Base-by-base conservation (phyloP, 2,329 filamentous ascomycete species). In the Lasiodiplodia citricola region DNA sequence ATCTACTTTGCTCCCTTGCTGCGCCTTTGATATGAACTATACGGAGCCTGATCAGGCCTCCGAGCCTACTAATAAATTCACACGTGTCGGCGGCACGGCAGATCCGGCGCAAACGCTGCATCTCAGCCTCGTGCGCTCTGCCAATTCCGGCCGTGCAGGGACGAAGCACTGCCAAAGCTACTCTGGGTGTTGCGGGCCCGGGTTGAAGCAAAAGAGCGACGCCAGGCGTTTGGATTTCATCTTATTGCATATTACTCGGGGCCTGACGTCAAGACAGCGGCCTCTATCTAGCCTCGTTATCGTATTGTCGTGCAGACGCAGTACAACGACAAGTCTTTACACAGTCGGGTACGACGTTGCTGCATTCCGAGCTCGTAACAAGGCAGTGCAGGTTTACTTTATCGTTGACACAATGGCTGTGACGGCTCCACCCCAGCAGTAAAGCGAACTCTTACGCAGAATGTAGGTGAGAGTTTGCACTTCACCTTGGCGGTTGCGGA, bases 31-130 rank as follows among this genome's bases (percentile, higher is more conserved):
- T 18, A 52, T 47, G 38, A 41, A 44, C 21, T 14, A 38, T 14
- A 64, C 60, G 44, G 60, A 64, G 35, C 47, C n/a, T 50, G 44
- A 47, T 64, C 47, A 64, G 47, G 47, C 60, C 16, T 16, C 57
- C 57, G 41, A 62, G 58, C 18, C 58, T 41, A 35, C 58, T 63
- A 13, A 47, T 52, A 28, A 64, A 38, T 25, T 28, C 60, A 35
- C 31, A 35, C 31, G 31, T 35, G 31, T 52, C 60, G 60, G 44
- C 25, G 51, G 60, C 47, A 28, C 44, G 51, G 60, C 38, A 47
- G 35, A 64, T 64, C 31, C 47, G 60, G 60, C 18, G 47, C 41
- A 37, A 23, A 14, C n/a, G n/a, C 44, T 14, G 16, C 44, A 28
- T 44, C 57, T 47, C 16, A 16, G 4, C 44, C 51, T 50, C 37